Base-by-base conservation (phyloP, 768 basidiomycete genomes). In the Xanthoconium purpureum region DNA sequence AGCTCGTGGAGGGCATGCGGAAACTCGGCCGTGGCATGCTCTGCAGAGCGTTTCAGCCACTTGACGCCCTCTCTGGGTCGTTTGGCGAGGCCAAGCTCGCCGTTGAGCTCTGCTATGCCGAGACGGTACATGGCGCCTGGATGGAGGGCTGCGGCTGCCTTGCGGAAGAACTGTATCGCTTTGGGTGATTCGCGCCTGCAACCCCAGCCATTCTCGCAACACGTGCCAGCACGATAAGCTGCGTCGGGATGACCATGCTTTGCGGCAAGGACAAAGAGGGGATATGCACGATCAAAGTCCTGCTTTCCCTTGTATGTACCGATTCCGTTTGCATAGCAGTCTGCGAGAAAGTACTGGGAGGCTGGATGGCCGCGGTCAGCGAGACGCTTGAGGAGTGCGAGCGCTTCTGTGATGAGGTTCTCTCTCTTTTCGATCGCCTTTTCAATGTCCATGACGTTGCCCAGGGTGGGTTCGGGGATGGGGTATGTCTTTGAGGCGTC, bases 131-230 rank as follows among this genome's bases (percentile, higher is more conserved):
- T 91, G 1, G 97, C 91, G 15, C 93, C 94, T 0, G 94, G 94
- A 62, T 98, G 95, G 13, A 88, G 80, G 1, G 92, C 85, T 0
- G 94, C 93, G 0, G 88, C 92, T 8, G 95, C 93, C 73, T 97
- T 98, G 56, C 90, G 85, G 77, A 88, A 98, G 77, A 94, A 97
- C 54, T 89, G 87, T 36, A 98, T 73, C 0, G 96, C 94, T 67
- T 98, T 98, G 43, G 87, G 86, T 17, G 84, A 87, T 73, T 98
- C 97, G 14, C 94, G 82, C 49, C 96, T 79, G 70, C 94, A 96
- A 7, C 97, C 97, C 97, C 96, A 98, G 30, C 95, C 97, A 65
- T 98, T 95, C 80, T 99, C 97, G 73, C 93, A 97, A 70, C 97
- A 99, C 3, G 95, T 95, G 33, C 94, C 97, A 0, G 95, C 90